Evolutionary conservation across 352 stramenopile genomes (phyloP), one percentile per base, ranked within the genome.

Genomic region (Globisporangium cylindrosporum): DNA sequence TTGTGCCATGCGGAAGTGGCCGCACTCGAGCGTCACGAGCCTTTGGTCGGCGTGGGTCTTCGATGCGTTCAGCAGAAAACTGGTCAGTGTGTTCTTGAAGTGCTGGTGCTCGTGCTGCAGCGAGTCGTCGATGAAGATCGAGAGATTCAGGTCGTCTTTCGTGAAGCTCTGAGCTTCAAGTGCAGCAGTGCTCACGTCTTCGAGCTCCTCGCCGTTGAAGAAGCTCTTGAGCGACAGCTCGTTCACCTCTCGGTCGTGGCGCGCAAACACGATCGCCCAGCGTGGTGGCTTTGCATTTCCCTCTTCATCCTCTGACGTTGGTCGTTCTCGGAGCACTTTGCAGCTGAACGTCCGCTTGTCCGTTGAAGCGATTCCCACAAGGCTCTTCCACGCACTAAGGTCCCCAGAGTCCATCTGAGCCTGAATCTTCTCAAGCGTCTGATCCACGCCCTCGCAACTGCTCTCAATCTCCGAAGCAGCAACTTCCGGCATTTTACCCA

Each of bases 91-190:
- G 54, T 34, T 38, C 24, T 36, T 61, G 36, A 24, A 25, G 3
- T 57, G 15, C 24, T 15, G 27, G 18, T 27, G 41, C 58, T 62
- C 10, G 4, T 48, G 18, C 9, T 51, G 22, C 48, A 93, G 68
- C 5, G 85, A 93, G 64, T 91, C 75, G 58, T 94, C 87, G 54
- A 95, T 27, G 59, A 95, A 90, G 46, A 94, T 68, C 22, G 72
- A 72, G 49, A 91, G 64, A 9, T 63, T 48, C n/a, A 54, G 24
- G 14, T 66, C 34, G 27, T 49, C 51, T 4, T 22, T 43, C 27
- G 75, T 69, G 22, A 87, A 29, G 2, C 80, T 65, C 1, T 60
- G 57, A 20, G 80, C 68, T 1, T 43, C 24, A 3, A 61, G 64
- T 34, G 67, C 70, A 5, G 48, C 12, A 20, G 61, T 49, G 36